Base-by-base conservation (phyloP, 169 alveolate genomes). In the Eimeria falciformis region DNA sequence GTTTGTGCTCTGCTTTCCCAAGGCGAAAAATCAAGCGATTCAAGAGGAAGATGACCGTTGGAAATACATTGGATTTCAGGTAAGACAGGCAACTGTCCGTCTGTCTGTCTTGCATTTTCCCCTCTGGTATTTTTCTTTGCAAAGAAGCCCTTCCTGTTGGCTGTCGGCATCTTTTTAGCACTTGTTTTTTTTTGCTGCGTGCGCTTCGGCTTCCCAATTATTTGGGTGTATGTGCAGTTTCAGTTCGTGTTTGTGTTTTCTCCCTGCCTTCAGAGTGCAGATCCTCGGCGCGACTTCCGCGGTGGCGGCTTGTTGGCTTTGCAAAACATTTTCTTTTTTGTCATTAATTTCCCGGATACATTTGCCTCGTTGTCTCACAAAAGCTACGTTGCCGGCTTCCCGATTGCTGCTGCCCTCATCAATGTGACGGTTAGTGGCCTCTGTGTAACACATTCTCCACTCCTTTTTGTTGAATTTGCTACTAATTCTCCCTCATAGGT, bases 301-400 rank as follows among this genome's bases (percentile, higher is more conserved):
- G 86, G 86, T 2, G 86, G 86, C 23, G 86, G 86, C 21, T 27
- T 77, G 68, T 17, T 77, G 47, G 86, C 86, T 45, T 53, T 77
- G 55, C 68, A 77, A 14, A 77, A 77, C 33, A 65, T 77, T 7
- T 77, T 65, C 43, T 77, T 77, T 33, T 77, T 77, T 47, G 46
- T 65, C 25, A 25, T 12, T 12, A 43, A 23, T 23, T 77, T 33
- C 12, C 86, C 86, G 5, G 2, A 18, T 5, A 46, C 43, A 47
- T 77, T 77, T 47, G 65, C 23, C 23, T 17, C 69, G 25, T 23
- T 77, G 14, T 21, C 86, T 5, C 21, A 68, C 21, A 77, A 47
- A 46, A 77, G 86, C 86, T 77, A 77, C 25, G 45, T 18, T 9
- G 86, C 86, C 69, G 86, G 86, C 12, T 77, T 77, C 69, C 86